These are phyloP conservation scores for Oemleria cerasiformis DNA, from an alignment of 306 rosid species.

Conservation along the genomic window DNA sequence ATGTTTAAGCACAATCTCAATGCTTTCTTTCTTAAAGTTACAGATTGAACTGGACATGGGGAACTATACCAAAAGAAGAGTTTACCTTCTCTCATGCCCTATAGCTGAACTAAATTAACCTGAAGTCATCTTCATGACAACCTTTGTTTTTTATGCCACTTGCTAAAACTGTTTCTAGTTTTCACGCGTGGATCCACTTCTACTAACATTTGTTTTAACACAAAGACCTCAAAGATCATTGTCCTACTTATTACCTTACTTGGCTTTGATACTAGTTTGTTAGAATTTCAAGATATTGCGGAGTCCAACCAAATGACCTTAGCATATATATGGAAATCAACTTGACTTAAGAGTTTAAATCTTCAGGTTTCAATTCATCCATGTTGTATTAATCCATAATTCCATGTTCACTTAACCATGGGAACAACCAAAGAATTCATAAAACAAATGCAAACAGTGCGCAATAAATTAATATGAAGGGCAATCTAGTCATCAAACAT, in stretches of 20 bases:
- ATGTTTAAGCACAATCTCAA: background rate
- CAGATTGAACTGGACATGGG: background rate
- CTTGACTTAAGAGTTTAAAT: background rate
- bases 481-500: constrained; percentile 3
- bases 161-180: background rate
- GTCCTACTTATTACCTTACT: too few species aligned
- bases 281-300: too few species aligned
- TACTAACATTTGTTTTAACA: background rate
- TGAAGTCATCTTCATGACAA: background rate
- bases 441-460: background rate
- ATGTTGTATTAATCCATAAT: background rate
- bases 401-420: background rate
- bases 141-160: background rate
- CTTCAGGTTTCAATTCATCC: background rate
- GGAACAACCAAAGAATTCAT: background rate
- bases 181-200: background rate
- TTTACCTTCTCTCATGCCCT: background rate
- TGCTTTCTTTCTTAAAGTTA: constrained; percentile 5
- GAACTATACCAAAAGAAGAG: background rate
- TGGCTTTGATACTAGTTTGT: too few species aligned
- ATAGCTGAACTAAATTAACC: background rate
- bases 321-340: too few species aligned
- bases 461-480: background rate
- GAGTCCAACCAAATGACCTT: too few species aligned
- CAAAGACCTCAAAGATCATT: background rate